Percentiles rank a stretch among this genome's conserved stretches.
phyloP scores from a whole-genome alignment of 129 eudicot species.

The Artemisia tridentata region DNA sequence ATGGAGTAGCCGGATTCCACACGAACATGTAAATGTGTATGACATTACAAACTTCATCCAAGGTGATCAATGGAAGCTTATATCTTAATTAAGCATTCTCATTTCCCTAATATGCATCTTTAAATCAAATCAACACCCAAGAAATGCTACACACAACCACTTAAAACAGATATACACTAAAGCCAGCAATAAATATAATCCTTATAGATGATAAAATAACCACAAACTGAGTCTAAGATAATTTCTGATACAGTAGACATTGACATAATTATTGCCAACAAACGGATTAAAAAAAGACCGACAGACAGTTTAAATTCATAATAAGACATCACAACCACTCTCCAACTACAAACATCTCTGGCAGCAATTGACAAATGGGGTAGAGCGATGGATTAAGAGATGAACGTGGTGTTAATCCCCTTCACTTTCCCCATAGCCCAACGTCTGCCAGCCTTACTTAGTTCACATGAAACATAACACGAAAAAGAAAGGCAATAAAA shows the following conservation, averaged over 20 bases:
- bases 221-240: constrained; percentile 49
- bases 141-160: not conserved
- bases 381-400: constrained; percentile 22
- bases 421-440: constrained; percentile 29
- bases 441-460: constrained; percentile 37
- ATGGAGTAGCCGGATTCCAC: constrained; percentile 20
- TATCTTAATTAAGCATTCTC: not conserved
- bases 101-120: not conserved
- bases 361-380: constrained; percentile 32
- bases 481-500: constrained; percentile 35
- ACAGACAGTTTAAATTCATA: constrained; percentile 27
- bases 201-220: constrained; percentile 32
- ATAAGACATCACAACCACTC: constrained; percentile 54
- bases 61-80: constrained; percentile 11
- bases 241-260: constrained; percentile 46
- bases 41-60: constrained; percentile 5
- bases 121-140: not conserved
- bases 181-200: constrained; percentile 37
- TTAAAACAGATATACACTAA: not conserved
- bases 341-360: constrained; percentile 52
- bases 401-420: constrained; percentile 34
- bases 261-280: constrained; percentile 48
- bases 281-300: constrained; percentile 22
- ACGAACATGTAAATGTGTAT: constrained; percentile 1
- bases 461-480: constrained; percentile 47